Evolutionary conservation across 1,284 basidiomycete species (phyloP), one percentile per base, ranked within the genome.

Genomic region (Hymenochaete sp.): DNA sequence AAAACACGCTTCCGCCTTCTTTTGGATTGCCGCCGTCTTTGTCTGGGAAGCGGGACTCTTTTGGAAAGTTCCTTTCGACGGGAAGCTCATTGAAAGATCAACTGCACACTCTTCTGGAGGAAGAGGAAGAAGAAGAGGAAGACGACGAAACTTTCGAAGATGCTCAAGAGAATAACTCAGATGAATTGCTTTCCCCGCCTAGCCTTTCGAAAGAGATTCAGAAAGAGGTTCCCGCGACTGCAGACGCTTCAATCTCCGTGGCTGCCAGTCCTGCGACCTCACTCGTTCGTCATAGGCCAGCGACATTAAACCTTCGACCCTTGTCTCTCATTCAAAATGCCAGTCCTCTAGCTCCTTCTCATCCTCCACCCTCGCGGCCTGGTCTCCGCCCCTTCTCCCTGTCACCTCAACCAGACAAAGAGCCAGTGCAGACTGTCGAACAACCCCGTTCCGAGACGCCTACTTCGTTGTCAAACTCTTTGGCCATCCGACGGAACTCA

Each of bases 11-110:
- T 68, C 70, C 78, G 60, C 67, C 77, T 4, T 73, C 77, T 6
- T 74, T 73, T 24, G 66, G 66, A 71, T 57, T 49, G 56, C 59
- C 45, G 58, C 75, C 38, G 57, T 75, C 56, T n/a, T n/a, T n/a
- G n/a, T 62, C 67, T 27, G 72, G 62, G 54, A 88, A 87, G 61
- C 77, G 86, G 14, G 85, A 89, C 58, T 88, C 86, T 0, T 80
- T 86, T 60, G 69, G 72, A 27, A 86, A 83, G 60, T 68, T 75
- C 53, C 70, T 82, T 51, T 67, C 71, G 13, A 56, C 73, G 13
- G 72, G 77, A 3, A 72, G 73, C 1, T 68, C 72, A 4, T 72
- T 77, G 38, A 88, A 85, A 58, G 84, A 87, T 57, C 75, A 81
- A 53, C 69, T 89, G 6, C 72, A 75, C 48, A 88, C 84, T 6